phyloP scores from a whole-genome alignment of 345 rosid genomes.

The Kandelia obovata region DNA sequence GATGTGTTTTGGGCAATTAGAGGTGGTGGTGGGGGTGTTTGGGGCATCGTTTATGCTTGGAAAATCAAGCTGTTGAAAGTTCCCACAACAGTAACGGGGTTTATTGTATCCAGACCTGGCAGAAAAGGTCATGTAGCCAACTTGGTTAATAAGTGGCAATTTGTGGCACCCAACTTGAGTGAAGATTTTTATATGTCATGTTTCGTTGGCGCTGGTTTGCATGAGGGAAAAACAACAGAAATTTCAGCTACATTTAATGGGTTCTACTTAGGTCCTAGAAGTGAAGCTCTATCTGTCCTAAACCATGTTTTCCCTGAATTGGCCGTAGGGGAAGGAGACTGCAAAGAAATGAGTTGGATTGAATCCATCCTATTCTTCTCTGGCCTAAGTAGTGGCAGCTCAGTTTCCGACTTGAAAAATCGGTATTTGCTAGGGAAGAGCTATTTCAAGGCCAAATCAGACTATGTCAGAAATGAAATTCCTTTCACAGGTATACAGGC shows the following conservation, averaged over 20 bases:
- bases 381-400: slow-evolving; percentile 13
- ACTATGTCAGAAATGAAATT: slow-evolving; percentile 21
- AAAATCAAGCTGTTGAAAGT: slow-evolving; percentile 23
- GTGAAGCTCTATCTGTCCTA: slow-evolving; percentile 3
- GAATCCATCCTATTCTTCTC: slow-evolving; percentile 28
- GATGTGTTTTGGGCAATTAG: slow-evolving; percentile 32
- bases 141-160: slow-evolving; percentile 25
- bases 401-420: slow-evolving; percentile 18
- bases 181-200: slow-evolving; percentile 28
- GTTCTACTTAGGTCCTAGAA: slow-evolving; percentile 23
- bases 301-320: slow-evolving; percentile 21
- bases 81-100: slow-evolving; percentile 13
- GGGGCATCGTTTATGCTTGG: slow-evolving; percentile 29
- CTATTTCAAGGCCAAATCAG: slow-evolving; percentile 29
- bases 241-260: slow-evolving; percentile 29
- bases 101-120: slow-evolving; percentile 17
- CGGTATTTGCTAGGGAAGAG: slow-evolving; percentile 8
- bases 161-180: slow-evolving; percentile 16
- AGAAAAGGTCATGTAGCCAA: slow-evolving; percentile 15
- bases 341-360: slow-evolving; percentile 30
- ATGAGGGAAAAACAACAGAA: slow-evolving; percentile 6
- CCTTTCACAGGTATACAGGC: slow-evolving; percentile 4
- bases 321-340: slow-evolving; percentile 12
- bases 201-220: slow-evolving; percentile 22
- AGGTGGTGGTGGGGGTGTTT: slow-evolving; percentile 29